Base-by-base conservation (phyloP, 441 rosid genomes). In the Populus trichocarpa region DNA sequence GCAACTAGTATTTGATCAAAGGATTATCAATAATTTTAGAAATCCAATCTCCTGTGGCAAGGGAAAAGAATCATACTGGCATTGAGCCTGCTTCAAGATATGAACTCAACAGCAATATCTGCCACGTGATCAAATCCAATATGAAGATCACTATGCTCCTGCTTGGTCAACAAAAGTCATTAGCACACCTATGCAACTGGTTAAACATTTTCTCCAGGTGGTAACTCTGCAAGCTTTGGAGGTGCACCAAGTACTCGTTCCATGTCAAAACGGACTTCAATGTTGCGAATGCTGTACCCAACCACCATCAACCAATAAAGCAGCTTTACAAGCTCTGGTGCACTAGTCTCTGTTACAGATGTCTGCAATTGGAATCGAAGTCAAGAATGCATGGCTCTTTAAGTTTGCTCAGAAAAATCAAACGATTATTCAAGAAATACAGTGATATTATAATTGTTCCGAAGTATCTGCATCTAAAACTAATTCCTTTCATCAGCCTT, bases 251-350 rank as follows among this genome's bases (percentile, higher is more conserved):
- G 93, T 35, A 94, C 93, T 66, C 96, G 89, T 79, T 96, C 99
- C 98, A 92, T 96, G 78, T 96, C 99, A 76, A 91, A 88, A 35
- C 99, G 96, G 70, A 96, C 99, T 88, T 96, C 99, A 12, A 96
- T 94, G 84, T 92, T 96, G 72, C 99, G 93, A 77, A 96, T 83
- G 87, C 98, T 81, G 89, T 94, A 96, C 50, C 99, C 98, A 16
- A 96, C 98, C 81, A 96, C 97, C 99, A 96, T 96, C 80, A 96
- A 82, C 98, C 98, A 96, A 79, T 88, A 96, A 72, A 96, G 88
- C 73, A 96, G 86, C 85, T 90, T 94, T 18, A 91, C 97, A 38
- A 94, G 96, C 79, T 96, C 99, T 0, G 93, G 79, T 57, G 96
- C 97, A 78, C 90, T 91, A 6, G 98, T 92, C 90, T 93, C 97